A percentile compares a stretch with the other conserved stretches of the same genome.
Conservation (phyloP, 1,139 yeast genomes). For the Geotrichum citri-aurantii region DNA sequence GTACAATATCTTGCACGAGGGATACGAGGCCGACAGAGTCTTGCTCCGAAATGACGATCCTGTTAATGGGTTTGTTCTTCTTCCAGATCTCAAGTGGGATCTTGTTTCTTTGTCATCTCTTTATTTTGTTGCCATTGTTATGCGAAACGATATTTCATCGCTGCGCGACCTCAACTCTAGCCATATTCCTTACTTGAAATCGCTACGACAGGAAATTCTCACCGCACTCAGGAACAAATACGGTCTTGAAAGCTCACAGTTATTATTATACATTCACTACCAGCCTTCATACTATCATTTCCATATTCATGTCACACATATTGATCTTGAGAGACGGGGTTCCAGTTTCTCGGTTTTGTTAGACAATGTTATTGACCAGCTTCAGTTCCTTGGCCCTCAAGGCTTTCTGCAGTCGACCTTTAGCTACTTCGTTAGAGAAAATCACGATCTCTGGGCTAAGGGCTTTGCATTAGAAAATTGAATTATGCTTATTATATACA, state of each 20-base stretch:
- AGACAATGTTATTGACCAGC: conserved; percentile 74
- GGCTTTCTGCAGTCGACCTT: conserved; percentile 48
- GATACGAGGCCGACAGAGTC: conserved; percentile 79
- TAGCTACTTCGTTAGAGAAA: conserved; percentile 64
- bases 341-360: conserved; percentile 78
- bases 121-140: conserved; percentile 74
- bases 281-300: conserved; percentile 96
- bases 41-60: conserved; percentile 56
- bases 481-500: conserved; percentile 38
- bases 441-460: conserved; percentile 64
- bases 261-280: conserved; percentile 77
- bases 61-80: conserved; percentile 42
- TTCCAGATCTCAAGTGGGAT: conserved; percentile 78
- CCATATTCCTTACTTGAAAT: conserved; percentile 54
- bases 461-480: conserved; percentile 5
- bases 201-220: conserved; percentile 43
- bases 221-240: conserved; percentile 46
- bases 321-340: conserved; percentile 61
- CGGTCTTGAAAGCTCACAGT: conserved; percentile 44
- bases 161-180: conserved; percentile 62
- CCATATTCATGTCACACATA: conserved; percentile 85
- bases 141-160: conserved; percentile 63
- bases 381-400: conserved; percentile 47
- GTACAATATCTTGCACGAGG: conserved; percentile 69
- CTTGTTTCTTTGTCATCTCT: conserved; percentile 60